Evolutionary conservation across 768 basidiomycete genomes (phyloP), one percentile per base, ranked within the genome.

Genomic region (Amanita molliuscula): DNA sequence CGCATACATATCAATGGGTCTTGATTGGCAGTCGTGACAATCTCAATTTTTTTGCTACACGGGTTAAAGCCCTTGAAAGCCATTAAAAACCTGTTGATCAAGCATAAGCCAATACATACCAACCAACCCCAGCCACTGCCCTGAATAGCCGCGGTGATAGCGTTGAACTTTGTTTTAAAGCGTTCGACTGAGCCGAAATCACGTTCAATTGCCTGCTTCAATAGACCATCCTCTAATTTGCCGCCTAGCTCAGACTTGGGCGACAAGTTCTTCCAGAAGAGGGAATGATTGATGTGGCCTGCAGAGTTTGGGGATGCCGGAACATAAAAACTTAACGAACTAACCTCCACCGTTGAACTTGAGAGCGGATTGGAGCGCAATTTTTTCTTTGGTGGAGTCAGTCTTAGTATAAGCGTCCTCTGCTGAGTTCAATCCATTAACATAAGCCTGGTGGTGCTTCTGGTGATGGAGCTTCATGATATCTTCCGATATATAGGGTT

Each of bases 71-170:
- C 91, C 86, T 88, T 54, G 4, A 34, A 15, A 52, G 31, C 21
- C 21, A 8, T 33, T 33, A 26, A 45, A 21, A 13, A 48, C 38
- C 5, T 42, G 33, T 31, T 16, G 29, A 51, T 20, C 47, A 53
- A 11, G 36, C 40, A 21, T 29, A 16, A 20, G 51, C 25, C 33
- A 20, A 23, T 34, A 70, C 75, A 54, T 57, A 84, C 91, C 52
- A 99, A 76, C 96, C 96, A 99, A 40, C 94, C 95, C 96, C 96
- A 99, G 2, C 96, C 96, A 57, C 88, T 91, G 23, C 96, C 96
- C 67, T 99, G 96, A 48, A 99, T 86, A 47, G 77, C 92, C 28
- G 86, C 91, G 20, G 95, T 95, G 54, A 76, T 77, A 21, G 92
- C 68, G 67, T 95, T 97, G 66, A 97, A 78, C 54, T 77, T 74